Conservation (phyloP, 1,139 yeast genomes). For the Meyerozyma athensensis region DNA sequence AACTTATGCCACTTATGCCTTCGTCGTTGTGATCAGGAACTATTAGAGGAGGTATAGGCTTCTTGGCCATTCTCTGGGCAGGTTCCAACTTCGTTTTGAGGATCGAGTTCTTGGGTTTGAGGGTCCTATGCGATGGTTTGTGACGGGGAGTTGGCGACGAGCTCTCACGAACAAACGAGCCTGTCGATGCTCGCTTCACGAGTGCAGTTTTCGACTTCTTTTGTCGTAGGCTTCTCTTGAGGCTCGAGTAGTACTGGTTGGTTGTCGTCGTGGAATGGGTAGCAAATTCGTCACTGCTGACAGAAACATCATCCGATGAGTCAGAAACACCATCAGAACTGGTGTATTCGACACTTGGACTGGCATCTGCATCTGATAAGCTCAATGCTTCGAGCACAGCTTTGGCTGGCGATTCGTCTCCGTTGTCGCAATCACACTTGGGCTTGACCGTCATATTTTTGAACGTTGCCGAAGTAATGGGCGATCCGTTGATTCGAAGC, state of each 20-base stretch:
- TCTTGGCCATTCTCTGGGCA: background rate
- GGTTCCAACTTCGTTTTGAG: conserved; percentile 20
- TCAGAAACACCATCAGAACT: background rate
- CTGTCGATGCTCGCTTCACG: conserved; percentile 6
- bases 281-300: conserved; percentile 9
- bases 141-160: conserved; percentile 44
- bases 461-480: conserved; percentile 29
- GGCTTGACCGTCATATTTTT: conserved; percentile 12
- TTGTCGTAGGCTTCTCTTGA: conserved; percentile 15
- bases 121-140: conserved; percentile 39
- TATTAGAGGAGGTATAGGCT: background rate
- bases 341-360: background rate
- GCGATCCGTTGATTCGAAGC: conserved; percentile 39
- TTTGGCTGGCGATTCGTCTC: conserved; percentile 4
- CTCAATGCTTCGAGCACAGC: conserved; percentile 2
- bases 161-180: conserved; percentile 7
- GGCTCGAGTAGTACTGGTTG: conserved; percentile 22
- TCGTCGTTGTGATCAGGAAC: background rate
- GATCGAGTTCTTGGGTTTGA: conserved; percentile 41
- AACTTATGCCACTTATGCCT: background rate
- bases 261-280: conserved; percentile 16
- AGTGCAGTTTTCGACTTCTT: conserved; percentile 11
- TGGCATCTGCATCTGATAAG: background rate
- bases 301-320: background rate
- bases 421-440: conserved; percentile 12